Evolutionary conservation across 2,329 filamentous ascomycete species (phyloP).

Genomic region (Botrytis galanthina): DNA sequence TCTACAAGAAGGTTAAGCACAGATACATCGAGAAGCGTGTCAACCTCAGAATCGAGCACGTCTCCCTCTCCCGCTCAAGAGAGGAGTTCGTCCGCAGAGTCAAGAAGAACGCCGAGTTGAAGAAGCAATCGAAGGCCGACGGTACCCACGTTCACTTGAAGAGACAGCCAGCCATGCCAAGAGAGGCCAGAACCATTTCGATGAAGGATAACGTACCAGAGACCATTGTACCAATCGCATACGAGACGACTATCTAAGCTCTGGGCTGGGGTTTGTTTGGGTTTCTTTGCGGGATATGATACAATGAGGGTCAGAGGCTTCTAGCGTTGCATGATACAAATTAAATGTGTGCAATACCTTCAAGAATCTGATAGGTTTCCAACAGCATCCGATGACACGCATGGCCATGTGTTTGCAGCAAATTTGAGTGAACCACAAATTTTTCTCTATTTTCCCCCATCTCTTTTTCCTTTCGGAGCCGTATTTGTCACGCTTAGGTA

Average conservation of each 20-base stretch:
- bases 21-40: conserved; percentile 99
- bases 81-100: conserved; percentile 96
- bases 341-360: conserved; percentile 37
- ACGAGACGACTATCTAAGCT: conserved; percentile 94
- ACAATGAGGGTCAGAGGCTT: conserved; percentile 32
- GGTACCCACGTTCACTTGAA: conserved; percentile 89
- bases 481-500: conserved; percentile 36
- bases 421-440: background rate
- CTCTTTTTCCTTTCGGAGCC: conserved; percentile 24
- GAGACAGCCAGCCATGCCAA: conserved; percentile 78
- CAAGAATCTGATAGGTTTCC: conserved; percentile 31
- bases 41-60: conserved; percentile 98
- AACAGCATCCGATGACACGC: background rate
- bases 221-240: conserved; percentile 86
- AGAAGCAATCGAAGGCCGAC: conserved; percentile 88
- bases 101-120: conserved; percentile 91
- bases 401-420: conserved; percentile 10
- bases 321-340: conserved; percentile 38
- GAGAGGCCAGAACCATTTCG: conserved; percentile 76
- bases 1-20: conserved; percentile 99
- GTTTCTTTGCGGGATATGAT: conserved; percentile 38
- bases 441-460: background rate
- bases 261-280: conserved; percentile 34
- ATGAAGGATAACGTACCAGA: conserved; percentile 81
- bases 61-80: conserved; percentile 88